A percentile compares a stretch with the other conserved stretches of the same genome.
phyloP scores from a whole-genome alignment of 2,329 filamentous ascomycete species.

The Phaeosphaeria sp. region DNA sequence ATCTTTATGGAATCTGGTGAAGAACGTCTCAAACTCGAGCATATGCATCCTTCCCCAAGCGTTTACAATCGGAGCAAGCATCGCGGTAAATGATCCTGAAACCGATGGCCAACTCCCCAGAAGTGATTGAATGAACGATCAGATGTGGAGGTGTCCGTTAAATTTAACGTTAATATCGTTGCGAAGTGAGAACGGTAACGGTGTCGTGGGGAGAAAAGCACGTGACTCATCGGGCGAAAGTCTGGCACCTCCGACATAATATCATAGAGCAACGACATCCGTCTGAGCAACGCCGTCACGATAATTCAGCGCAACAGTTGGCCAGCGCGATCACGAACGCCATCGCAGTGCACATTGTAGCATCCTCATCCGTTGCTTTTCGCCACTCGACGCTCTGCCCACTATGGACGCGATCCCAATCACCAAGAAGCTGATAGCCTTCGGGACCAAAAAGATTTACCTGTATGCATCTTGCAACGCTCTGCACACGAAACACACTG shows the following conservation, averaged over 20 bases:
- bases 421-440: conserved; percentile 42
- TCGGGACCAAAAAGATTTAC: conserved; percentile 55
- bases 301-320: background rate
- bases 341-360: background rate
- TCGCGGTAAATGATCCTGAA: background rate
- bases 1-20: background rate
- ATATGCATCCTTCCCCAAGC: background rate
- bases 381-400: background rate
- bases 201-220: background rate
- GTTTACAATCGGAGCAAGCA: background rate
- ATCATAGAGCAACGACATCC: background rate
- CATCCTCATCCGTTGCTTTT: background rate
- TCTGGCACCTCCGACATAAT: background rate
- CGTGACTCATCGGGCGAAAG: conserved; percentile 5
- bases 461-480: conserved; percentile 46
- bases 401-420: conserved; percentile 40
- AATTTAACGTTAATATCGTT: background rate
- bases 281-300: background rate
- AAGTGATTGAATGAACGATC: background rate
- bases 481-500: conserved; percentile 9
- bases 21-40: background rate
- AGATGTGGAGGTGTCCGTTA: background rate
- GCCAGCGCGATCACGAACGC: background rate
- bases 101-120: no score
- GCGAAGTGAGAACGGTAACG: background rate